Evolutionary conservation across 352 stramenopile genomes (phyloP).

Genomic region (Pythium aphanidermatum): DNA sequence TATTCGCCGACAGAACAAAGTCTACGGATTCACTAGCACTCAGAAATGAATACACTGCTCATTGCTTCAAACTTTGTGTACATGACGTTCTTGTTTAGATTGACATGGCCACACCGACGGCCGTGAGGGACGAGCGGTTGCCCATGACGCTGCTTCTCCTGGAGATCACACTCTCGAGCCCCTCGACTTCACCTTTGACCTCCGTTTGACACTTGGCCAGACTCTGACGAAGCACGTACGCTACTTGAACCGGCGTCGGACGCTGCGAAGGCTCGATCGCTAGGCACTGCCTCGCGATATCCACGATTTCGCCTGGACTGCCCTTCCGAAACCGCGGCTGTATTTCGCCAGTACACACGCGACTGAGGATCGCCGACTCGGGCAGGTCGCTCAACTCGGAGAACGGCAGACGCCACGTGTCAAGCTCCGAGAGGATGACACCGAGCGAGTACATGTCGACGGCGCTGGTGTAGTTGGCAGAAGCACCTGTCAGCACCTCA

Average conservation of each 20-base stretch:
- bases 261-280: constrained; percentile 22
- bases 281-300: constrained; percentile 34
- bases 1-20: no score
- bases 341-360: constrained; percentile 23
- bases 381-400: constrained; percentile 23
- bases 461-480: constrained; percentile 39
- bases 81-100: neutral
- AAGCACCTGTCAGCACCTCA: constrained; percentile 42
- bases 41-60: neutral
- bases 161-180: neutral
- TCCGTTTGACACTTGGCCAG: neutral
- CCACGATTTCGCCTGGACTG: constrained; percentile 21
- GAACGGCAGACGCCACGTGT: constrained; percentile 41
- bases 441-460: constrained; percentile 55
- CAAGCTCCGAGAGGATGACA: constrained; percentile 43
- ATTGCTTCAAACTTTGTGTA: neutral
- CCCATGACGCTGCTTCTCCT: neutral
- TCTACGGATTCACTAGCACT: neutral
- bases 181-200: neutral
- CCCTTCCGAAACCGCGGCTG: constrained; percentile 20
- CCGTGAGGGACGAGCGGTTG: neutral
- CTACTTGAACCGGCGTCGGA: constrained; percentile 31
- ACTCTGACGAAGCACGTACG: constrained; percentile 29
- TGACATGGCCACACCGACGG: constrained; percentile 6
- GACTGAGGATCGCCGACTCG: constrained; percentile 36